Evolutionary conservation across 2,329 filamentous ascomycete genomes (phyloP).

Genomic region (Teratosphaeriaceae sp.): DNA sequence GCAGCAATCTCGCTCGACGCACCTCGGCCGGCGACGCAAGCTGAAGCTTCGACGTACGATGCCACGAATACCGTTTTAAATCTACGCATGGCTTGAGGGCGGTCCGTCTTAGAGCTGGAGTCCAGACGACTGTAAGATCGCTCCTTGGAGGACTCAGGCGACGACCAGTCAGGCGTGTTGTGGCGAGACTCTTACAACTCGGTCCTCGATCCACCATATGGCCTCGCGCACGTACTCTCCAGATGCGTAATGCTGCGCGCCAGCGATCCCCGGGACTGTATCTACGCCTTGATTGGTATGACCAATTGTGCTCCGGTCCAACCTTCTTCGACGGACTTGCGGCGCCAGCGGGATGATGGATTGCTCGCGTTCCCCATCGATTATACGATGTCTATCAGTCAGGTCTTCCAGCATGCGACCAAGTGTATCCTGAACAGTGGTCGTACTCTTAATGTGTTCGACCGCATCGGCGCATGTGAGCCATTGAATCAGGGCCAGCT

Average conservation of each 20-base stretch:
- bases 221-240: background rate
- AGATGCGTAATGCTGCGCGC: background rate
- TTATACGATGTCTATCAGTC: background rate
- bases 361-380: background rate
- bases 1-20: too few species aligned
- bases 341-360: background rate
- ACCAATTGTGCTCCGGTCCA: background rate
- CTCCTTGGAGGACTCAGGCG: background rate
- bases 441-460: background rate
- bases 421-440: background rate
- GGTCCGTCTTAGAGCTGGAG: too few species aligned
- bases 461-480: too few species aligned
- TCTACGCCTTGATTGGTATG: background rate
- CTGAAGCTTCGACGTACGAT: too few species aligned
- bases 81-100: too few species aligned
- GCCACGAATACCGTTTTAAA: too few species aligned
- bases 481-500: background rate
- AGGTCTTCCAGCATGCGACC: background rate
- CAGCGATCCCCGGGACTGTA: background rate
- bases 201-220: background rate
- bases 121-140: background rate
- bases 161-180: background rate
- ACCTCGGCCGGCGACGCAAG: too few species aligned
- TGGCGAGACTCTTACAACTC: background rate
- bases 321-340: background rate